Percentiles rank a stretch among this genome's conserved stretches.
These are phyloP conservation scores for Aspergillus jensenii DNA, from an alignment of 2,329 filamentous ascomycete genomes.

Conservation along the genomic window DNA sequence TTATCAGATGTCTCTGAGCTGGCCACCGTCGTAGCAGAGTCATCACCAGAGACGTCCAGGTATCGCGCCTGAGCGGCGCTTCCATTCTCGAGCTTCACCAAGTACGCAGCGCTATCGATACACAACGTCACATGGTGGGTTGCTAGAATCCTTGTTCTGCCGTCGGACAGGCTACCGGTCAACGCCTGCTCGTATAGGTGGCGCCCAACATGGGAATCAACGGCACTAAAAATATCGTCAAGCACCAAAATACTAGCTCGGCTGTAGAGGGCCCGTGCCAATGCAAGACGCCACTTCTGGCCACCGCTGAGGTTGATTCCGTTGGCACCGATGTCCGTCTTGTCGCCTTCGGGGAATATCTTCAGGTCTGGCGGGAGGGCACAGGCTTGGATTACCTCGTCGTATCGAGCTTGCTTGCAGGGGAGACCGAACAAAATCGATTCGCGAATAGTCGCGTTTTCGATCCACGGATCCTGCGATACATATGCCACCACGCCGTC, in stretches of 20 bases:
- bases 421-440: constrained; percentile 77
- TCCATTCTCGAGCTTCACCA: constrained; percentile 8
- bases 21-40: not conserved
- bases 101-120: not conserved
- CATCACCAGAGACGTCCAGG: not conserved
- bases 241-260: constrained; percentile 70
- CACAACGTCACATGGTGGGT: constrained; percentile 57
- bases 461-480: constrained; percentile 77
- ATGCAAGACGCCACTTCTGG: constrained; percentile 75
- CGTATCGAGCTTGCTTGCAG: constrained; percentile 63
- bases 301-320: constrained; percentile 82
- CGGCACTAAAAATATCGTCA: constrained; percentile 77
- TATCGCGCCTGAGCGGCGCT: not conserved
- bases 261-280: constrained; percentile 76
- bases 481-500: constrained; percentile 69
- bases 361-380: constrained; percentile 71
- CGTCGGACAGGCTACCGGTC: constrained; percentile 64
- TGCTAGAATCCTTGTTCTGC: constrained; percentile 72
- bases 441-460: constrained; percentile 72
- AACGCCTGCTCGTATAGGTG: constrained; percentile 75
- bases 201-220: constrained; percentile 75
- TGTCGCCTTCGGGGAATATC: constrained; percentile 70
- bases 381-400: constrained; percentile 67
- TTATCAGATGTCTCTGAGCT: not conserved
- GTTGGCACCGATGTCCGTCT: constrained; percentile 76